phyloP scores from a whole-genome alignment of 345 rosid genomes.

The Schrenkiella parvula region DNA sequence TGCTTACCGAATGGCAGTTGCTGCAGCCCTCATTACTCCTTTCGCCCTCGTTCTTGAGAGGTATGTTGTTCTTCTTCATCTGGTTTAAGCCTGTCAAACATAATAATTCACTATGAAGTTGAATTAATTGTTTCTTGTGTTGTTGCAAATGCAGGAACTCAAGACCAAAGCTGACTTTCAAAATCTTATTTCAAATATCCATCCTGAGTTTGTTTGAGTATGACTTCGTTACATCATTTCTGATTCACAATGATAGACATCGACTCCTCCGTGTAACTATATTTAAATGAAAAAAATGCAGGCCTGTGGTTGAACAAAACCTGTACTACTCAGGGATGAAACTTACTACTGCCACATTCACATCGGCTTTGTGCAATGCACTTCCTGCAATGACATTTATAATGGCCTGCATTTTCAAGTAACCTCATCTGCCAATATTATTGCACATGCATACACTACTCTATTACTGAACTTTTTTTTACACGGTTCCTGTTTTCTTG shows the following conservation, averaged over 20 bases:
- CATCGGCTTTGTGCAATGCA: constrained; percentile 59
- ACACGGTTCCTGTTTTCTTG: neutral
- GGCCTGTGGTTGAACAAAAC: constrained; percentile 43
- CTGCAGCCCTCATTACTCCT: constrained; percentile 60
- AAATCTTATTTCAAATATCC: constrained; percentile 55
- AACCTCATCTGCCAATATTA: constrained; percentile 1
- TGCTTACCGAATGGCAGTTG: constrained; percentile 66
- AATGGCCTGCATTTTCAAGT: constrained; percentile 61
- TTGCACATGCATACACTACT: neutral
- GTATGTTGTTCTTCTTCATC: constrained; percentile 18
- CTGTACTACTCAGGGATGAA: constrained; percentile 61
- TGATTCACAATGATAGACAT: neutral
- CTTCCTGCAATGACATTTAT: constrained; percentile 70
- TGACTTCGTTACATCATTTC: constrained; percentile 13
- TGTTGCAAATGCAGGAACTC: constrained; percentile 47
- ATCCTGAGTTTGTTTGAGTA: constrained; percentile 71
- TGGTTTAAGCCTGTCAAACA: neutral
- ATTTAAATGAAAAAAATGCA: neutral
- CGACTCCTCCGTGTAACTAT: neutral
- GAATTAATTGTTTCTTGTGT: neutral
- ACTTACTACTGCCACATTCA: constrained; percentile 68
- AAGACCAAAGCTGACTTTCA: constrained; percentile 68
- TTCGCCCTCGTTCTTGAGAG: constrained; percentile 68
- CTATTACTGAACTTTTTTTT: neutral
- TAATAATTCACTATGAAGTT: neutral